phyloP scores from a whole-genome alignment of 345 rosid genomes.

The Corchorus capsularis region DNA sequence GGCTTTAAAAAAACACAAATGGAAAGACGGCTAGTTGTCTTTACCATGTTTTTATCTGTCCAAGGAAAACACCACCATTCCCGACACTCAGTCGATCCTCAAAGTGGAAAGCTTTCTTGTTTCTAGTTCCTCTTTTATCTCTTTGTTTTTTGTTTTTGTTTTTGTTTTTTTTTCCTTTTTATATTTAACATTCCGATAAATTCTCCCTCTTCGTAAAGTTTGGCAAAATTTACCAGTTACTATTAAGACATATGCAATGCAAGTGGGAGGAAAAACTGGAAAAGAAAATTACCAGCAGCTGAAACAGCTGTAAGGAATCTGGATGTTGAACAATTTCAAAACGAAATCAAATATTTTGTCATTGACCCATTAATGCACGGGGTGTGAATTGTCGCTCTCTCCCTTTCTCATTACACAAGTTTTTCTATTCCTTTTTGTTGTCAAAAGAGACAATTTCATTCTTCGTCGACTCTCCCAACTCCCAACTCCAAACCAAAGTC shows the following conservation, averaged over 20 bases:
- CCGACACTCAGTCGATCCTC: slow-evolving; percentile 18
- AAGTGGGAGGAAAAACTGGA: background rate
- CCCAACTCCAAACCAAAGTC: background rate
- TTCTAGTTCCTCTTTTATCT: background rate
- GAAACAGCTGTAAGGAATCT: slow-evolving; percentile 1
- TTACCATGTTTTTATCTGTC: slow-evolving; percentile 28
- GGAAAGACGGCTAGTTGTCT: slow-evolving; percentile 32
- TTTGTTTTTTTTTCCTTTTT: background rate
- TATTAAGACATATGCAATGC: background rate
- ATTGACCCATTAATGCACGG: background rate
- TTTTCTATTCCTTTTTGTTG: background rate
- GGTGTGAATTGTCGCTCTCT: background rate
- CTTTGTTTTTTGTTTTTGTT: no score
- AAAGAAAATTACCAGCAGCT: background rate
- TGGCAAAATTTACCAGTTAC: background rate
- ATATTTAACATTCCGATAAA: background rate
- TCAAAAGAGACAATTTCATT: background rate
- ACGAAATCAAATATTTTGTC: background rate
- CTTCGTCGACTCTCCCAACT: background rate
- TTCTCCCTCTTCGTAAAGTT: background rate
- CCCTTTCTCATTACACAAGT: background rate
- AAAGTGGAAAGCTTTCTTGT: background rate
- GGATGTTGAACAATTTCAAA: background rate
- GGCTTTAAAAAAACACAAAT: background rate
- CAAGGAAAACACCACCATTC: slow-evolving; percentile 15